These are phyloP conservation scores for Aspergillus melleus DNA, from an alignment of 2,329 filamentous ascomycete species.

Conservation along the genomic window DNA sequence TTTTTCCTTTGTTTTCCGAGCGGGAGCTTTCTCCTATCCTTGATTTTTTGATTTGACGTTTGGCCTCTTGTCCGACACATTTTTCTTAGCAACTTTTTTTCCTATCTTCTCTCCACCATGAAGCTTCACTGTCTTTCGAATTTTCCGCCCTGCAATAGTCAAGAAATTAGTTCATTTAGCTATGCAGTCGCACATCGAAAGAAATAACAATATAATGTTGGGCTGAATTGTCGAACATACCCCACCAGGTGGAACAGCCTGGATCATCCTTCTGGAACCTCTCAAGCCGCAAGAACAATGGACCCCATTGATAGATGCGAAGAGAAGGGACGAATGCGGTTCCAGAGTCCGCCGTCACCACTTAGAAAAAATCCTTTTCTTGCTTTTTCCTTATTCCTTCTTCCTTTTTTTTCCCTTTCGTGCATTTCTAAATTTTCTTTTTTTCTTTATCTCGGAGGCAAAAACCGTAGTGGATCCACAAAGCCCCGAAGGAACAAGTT, in stretches of 20 bases:
- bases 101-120: not conserved
- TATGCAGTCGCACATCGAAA: not conserved
- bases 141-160: not conserved
- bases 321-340: not conserved
- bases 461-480: slow-evolving; percentile 14
- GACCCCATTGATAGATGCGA: not conserved
- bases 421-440: too few relatives aligned
- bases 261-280: slow-evolving; percentile 18
- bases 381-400: too few relatives aligned
- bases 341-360: not conserved
- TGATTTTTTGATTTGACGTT: not conserved
- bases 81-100: not conserved
- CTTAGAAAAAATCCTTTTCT: not conserved
- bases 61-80: not conserved
- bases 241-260: slow-evolving; percentile 8
- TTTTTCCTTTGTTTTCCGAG: not conserved
- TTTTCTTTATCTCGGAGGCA: slow-evolving; percentile 12
- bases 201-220: not conserved
- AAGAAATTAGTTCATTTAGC: not conserved
- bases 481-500: slow-evolving; percentile 5
- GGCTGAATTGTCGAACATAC: not conserved
- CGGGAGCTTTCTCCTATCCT: not conserved
- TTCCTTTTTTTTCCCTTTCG: not conserved
- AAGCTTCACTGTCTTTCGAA: not conserved
- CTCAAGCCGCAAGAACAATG: slow-evolving; percentile 7